These are phyloP conservation scores for Annulohypoxylon maeteangense DNA, from an alignment of 495 filamentous ascomycete species.

Conservation along the genomic window DNA sequence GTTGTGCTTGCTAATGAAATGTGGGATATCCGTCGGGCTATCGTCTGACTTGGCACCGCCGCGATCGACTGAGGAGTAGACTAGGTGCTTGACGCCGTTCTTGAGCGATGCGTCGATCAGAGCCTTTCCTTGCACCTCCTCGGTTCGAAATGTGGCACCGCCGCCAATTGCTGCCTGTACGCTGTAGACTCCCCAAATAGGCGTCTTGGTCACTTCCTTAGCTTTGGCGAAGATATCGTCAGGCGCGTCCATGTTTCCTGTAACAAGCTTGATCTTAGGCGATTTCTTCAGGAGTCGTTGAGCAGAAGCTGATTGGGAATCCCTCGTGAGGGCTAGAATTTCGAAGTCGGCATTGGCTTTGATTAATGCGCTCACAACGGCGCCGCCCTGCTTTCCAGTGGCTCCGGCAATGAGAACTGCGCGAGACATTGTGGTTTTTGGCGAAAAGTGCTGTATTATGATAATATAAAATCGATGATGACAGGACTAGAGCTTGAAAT, in stretches of 20 bases:
- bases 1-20: constrained; percentile 69
- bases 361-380: constrained; percentile 65
- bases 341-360: constrained; percentile 57
- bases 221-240: constrained; percentile 61
- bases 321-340: constrained; percentile 72
- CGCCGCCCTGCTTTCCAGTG: constrained; percentile 75
- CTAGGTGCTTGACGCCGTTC: constrained; percentile 66
- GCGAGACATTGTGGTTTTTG: constrained; percentile 38
- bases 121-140: constrained; percentile 67
- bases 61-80: constrained; percentile 72
- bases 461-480: background rate
- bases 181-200: constrained; percentile 62
- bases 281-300: constrained; percentile 59
- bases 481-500: background rate
- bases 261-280: constrained; percentile 61
- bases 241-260: constrained; percentile 63
- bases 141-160: constrained; percentile 50
- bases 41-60: constrained; percentile 61
- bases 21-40: constrained; percentile 67
- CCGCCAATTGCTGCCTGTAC: constrained; percentile 54
- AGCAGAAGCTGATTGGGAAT: constrained; percentile 60
- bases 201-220: constrained; percentile 46
- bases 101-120: constrained; percentile 66
- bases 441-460: background rate
- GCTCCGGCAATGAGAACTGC: constrained; percentile 70